Evolutionary conservation across 164 flowering plant genomes (phyloP).

Genomic region (Tinospora cordifolia): DNA sequence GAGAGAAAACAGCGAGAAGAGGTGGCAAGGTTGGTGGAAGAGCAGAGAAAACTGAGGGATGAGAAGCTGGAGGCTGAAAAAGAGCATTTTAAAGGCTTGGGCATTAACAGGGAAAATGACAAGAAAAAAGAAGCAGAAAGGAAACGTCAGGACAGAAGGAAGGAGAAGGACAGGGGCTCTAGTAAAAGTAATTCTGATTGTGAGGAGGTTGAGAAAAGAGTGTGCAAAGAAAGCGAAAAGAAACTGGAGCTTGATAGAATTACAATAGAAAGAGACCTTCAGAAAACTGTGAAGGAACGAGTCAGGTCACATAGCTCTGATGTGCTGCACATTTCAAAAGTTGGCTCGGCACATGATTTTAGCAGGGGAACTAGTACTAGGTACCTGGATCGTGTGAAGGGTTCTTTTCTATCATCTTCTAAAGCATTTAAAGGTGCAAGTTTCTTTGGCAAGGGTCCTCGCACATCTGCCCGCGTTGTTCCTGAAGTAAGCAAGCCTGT

Average conservation of each 20-base stretch:
- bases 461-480: constrained; percentile 28
- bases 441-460: constrained; percentile 57
- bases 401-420: constrained; percentile 70
- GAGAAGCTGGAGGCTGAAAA: constrained; percentile 66
- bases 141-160: constrained; percentile 71
- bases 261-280: constrained; percentile 41
- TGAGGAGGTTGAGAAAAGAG: constrained; percentile 65
- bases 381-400: constrained; percentile 76
- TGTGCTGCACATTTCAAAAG: constrained; percentile 35
- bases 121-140: constrained; percentile 62
- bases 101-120: constrained; percentile 39
- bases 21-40: constrained; percentile 91
- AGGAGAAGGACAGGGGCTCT: constrained; percentile 73
- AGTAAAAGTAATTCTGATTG: constrained; percentile 85
- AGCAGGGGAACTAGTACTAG: constrained; percentile 49
- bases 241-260: constrained; percentile 49
- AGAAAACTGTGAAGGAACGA: constrained; percentile 36
- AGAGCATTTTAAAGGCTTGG: constrained; percentile 35
- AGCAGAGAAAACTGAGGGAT: constrained; percentile 73
- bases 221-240: constrained; percentile 50
- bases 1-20: constrained; percentile 95
- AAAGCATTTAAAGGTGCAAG: constrained; percentile 65
- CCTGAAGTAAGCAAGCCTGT: constrained; percentile 46
- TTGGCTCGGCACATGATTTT: constrained; percentile 29
- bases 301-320: constrained; percentile 36